phyloP scores from a whole-genome alignment of 768 basidiomycete genomes.

The Rhodotorula taiwanensis region DNA sequence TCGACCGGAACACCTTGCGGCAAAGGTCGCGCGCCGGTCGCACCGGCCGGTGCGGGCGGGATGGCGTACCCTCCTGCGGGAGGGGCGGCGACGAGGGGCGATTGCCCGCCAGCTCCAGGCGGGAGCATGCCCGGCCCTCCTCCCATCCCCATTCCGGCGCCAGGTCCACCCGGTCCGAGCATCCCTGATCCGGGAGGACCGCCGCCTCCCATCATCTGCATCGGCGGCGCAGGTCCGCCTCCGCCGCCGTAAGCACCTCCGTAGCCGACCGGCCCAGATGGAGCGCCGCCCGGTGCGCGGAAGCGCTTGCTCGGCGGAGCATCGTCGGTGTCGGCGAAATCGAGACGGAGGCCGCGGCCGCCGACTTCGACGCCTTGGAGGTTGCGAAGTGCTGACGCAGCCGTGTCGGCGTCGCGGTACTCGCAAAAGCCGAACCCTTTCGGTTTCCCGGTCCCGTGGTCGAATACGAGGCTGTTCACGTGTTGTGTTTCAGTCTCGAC shows the following conservation, averaged over 20 bases:
- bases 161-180: background rate
- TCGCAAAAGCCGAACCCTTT: constrained; percentile 62
- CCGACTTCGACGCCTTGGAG: constrained; percentile 87
- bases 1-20: constrained; percentile 71
- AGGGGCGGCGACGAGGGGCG: background rate
- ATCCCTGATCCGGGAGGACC: background rate
- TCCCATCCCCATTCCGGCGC: too few relatives aligned
- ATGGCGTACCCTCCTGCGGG: background rate
- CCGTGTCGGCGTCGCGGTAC: constrained; percentile 79
- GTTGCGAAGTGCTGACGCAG: constrained; percentile 88
- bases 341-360: constrained; percentile 85
- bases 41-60: constrained; percentile 9
- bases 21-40: constrained; percentile 48
- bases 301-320: constrained; percentile 73
- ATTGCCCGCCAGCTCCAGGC: background rate
- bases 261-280: constrained; percentile 21
- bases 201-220: constrained; percentile 24
- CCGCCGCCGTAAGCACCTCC: constrained; percentile 15
- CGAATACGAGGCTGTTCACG: constrained; percentile 39
- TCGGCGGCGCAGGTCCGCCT: constrained; percentile 3
- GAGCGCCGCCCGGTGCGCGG: constrained; percentile 60
- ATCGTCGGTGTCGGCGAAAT: constrained; percentile 86
- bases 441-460: constrained; percentile 72
- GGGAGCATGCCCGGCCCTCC: background rate
- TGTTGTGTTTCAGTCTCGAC: background rate